A percentile compares a stretch with the other conserved stretches of the same genome.
Evolutionary conservation across 106 monocot species (phyloP).

Genomic region (Platanthera zijinensis): DNA sequence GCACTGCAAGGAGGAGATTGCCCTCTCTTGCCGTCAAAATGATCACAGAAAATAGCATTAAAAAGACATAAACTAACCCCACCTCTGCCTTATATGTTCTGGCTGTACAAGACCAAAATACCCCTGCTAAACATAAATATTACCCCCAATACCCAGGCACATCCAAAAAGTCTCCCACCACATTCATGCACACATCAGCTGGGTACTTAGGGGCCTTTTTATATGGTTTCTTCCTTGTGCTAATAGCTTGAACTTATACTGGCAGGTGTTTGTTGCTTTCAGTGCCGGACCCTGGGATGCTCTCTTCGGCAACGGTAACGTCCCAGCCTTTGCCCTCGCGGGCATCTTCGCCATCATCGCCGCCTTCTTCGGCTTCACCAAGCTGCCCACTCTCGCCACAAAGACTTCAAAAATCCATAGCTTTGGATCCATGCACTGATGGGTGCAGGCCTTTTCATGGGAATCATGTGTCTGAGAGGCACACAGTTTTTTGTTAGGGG

Average conservation of each 20-base stretch:
- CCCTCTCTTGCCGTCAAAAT: no score
- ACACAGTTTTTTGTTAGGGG: not conserved
- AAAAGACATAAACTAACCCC: no score
- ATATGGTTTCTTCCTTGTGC: not conserved
- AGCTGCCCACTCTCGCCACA: constrained; percentile 10
- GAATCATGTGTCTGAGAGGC: not conserved
- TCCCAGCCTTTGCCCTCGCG: constrained; percentile 15
- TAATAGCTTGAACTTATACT: not conserved
- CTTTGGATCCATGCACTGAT: constrained; percentile 9
- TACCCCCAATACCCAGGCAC: no score
- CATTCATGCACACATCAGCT: not conserved
- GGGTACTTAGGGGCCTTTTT: not conserved
- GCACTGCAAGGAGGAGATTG: no score
- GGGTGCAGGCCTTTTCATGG: not conserved
- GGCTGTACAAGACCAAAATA: no score
- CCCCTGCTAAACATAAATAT: no score
- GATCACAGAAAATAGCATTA: no score
- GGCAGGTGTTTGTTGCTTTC: constrained; percentile 16
- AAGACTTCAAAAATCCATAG: not conserved
- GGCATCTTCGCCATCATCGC: constrained; percentile 4
- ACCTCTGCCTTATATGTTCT: no score
- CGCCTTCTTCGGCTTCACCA: constrained; percentile 4
- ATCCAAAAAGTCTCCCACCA: no score
- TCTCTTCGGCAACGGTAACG: constrained; percentile 14
- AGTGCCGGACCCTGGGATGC: constrained; percentile 20